These are phyloP conservation scores for Cyclotella choctawhatcheeana DNA, from an alignment of 108 stramenopile species.

Conservation along the genomic window DNA sequence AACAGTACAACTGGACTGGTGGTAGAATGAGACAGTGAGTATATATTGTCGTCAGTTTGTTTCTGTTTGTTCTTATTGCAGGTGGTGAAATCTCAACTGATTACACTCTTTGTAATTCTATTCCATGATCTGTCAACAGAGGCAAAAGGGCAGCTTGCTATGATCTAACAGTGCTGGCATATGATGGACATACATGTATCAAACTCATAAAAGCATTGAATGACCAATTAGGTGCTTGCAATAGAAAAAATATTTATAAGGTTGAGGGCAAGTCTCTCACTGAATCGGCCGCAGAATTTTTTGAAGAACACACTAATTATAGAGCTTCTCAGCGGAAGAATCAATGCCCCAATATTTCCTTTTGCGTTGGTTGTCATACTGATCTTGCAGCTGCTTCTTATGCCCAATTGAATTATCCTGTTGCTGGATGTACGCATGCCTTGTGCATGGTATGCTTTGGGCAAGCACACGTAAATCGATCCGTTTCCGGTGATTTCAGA, in stretches of 20 bases:
- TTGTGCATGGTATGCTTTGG: slow-evolving; percentile 10
- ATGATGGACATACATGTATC: neutral
- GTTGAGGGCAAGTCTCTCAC: neutral
- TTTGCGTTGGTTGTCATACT: neutral
- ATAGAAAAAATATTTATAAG: neutral
- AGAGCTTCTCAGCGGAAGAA: neutral
- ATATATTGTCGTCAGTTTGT: too few species aligned
- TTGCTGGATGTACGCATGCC: neutral
- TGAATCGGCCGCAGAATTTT: neutral
- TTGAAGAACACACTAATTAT: neutral
- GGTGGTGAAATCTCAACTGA: too few species aligned
- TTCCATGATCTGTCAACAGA: too few species aligned
- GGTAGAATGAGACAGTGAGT: too few species aligned
- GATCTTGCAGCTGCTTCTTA: neutral
- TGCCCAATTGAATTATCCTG: neutral
- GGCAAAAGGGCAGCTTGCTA: neutral
- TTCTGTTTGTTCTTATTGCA: too few species aligned
- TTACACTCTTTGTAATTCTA: too few species aligned
- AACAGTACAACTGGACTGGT: neutral
- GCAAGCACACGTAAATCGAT: neutral
- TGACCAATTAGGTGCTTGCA: slow-evolving; percentile 1
- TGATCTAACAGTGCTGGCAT: slow-evolving; percentile 1
- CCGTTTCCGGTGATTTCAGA: neutral
- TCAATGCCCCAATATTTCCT: neutral
- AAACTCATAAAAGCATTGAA: neutral